Evolutionary conservation across 441 rosid species (phyloP).

Genomic region (Euphorbia schlechtendalii): DNA sequence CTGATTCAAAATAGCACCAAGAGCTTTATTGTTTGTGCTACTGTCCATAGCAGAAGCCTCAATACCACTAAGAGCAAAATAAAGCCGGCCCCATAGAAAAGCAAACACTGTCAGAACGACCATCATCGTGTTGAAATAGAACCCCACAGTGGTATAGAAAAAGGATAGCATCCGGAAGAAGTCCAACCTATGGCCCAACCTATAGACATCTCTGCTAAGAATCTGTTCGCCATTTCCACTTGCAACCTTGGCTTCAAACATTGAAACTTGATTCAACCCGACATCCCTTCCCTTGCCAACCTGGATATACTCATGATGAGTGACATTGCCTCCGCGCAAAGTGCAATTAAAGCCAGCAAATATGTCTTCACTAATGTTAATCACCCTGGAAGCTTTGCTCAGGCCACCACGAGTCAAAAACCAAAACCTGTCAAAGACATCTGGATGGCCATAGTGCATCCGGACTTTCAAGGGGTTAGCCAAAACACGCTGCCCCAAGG

Average conservation of each 20-base stretch:
- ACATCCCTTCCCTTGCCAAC: slow-evolving; percentile 94
- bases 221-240: slow-evolving; percentile 88
- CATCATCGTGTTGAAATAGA: slow-evolving; percentile 76
- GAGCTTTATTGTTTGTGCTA: slow-evolving; percentile 51
- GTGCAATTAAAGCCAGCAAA: slow-evolving; percentile 96
- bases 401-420: slow-evolving; percentile 81
- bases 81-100: slow-evolving; percentile 82
- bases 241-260: slow-evolving; percentile 90
- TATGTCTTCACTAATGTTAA: slow-evolving; percentile 88
- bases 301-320: slow-evolving; percentile 86
- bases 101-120: slow-evolving; percentile 66
- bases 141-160: slow-evolving; percentile 75
- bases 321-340: slow-evolving; percentile 75
- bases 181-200: slow-evolving; percentile 85
- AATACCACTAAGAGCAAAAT: slow-evolving; percentile 78
- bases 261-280: slow-evolving; percentile 75
- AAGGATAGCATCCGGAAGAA: slow-evolving; percentile 93
- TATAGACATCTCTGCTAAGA: slow-evolving; percentile 81
- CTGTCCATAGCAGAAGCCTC: slow-evolving; percentile 48
- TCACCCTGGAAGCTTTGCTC: slow-evolving; percentile 86
- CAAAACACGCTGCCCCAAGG: slow-evolving; percentile 86
- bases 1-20: slow-evolving; percentile 72
- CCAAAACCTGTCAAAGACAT: slow-evolving; percentile 90
- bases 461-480: slow-evolving; percentile 86
- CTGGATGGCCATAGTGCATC: slow-evolving; percentile 94